Evolutionary conservation across 2,329 filamentous ascomycete genomes (phyloP), one percentile per base, ranked within the genome.

Genomic region (Exophiala calicioides): DNA sequence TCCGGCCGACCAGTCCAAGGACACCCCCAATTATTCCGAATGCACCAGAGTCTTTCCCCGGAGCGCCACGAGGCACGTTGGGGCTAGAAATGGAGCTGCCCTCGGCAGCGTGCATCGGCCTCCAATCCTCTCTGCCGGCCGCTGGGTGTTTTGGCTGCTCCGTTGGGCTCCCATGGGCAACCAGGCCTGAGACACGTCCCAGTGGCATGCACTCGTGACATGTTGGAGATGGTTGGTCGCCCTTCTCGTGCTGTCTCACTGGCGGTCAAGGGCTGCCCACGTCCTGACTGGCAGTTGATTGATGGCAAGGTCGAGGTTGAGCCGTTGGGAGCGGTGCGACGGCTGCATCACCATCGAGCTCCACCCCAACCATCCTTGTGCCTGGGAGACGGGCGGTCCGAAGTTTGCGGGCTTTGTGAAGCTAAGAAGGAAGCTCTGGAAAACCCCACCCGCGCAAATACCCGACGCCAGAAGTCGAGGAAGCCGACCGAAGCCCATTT

Each of bases 1-100:
- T 37, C 52, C 52, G 47, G 44, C 41, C 23, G 41, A 30, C 33
- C 31, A 31, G 36, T 24, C 34, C 15, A 40, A 10, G 23, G 21
- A 34, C 38, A 19, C 24, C 24, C 29, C 21, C 50, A 42, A 33
- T 10, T 7, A 33, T n/a, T 33, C 46, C 24, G 29, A 41, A 42
- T 29, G 31, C 42, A 43, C 46, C 46, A 47, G 46, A 50, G 23
- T 21, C 34, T 50, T 55, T 55, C 52, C 52, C 52, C 52, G 48
- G 44, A 47, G 45, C 52, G 44, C 47, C 47, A 50, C 47, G 46
- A 43, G 47, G 32, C 24, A 33, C 21, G 34, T 33, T 19, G 21
- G 33, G 23, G 13, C 32, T 16, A 18, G 37, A n/a, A 19, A 16
- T 30, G 15, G 18, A 12, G 24, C 30, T 37, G 26, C 9, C 15